Evolutionary conservation across 805 yeast genomes (phyloP).

Genomic region (Isabelozyma pseudorhagii): DNA sequence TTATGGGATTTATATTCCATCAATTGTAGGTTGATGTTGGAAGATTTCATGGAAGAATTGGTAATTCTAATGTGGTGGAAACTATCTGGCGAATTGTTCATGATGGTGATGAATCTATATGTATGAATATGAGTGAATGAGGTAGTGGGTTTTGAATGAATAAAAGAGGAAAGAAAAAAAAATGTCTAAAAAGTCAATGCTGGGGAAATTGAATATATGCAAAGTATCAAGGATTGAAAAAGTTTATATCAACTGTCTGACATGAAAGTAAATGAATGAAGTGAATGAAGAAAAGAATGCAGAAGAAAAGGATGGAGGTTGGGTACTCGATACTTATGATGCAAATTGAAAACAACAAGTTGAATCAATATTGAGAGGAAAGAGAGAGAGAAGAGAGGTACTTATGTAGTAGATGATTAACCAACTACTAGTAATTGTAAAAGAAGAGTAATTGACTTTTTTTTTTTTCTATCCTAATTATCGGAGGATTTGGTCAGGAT

Average conservation of each 20-base stretch:
- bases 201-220: not conserved
- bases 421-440: not conserved
- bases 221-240: not conserved
- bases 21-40: slow-evolving; percentile 37
- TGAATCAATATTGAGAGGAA: not conserved
- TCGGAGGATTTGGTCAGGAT: not conserved
- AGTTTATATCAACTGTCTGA: not conserved
- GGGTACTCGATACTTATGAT: not conserved
- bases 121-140: not conserved
- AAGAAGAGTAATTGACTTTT: not conserved
- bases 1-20: slow-evolving; percentile 50
- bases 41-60: slow-evolving; percentile 32
- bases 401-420: not conserved
- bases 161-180: not conserved
- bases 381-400: not conserved
- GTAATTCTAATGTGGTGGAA: slow-evolving; percentile 30
- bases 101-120: not conserved
- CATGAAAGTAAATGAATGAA: not conserved
- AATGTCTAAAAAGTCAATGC: not conserved
- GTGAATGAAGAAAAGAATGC: not conserved
- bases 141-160: not conserved
- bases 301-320: not conserved
- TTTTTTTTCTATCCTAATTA: not conserved
- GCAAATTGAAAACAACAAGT: not conserved
- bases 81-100: slow-evolving; percentile 25